phyloP scores from a whole-genome alignment of 2,329 filamentous ascomycete genomes.

The Fusarium sp. region DNA sequence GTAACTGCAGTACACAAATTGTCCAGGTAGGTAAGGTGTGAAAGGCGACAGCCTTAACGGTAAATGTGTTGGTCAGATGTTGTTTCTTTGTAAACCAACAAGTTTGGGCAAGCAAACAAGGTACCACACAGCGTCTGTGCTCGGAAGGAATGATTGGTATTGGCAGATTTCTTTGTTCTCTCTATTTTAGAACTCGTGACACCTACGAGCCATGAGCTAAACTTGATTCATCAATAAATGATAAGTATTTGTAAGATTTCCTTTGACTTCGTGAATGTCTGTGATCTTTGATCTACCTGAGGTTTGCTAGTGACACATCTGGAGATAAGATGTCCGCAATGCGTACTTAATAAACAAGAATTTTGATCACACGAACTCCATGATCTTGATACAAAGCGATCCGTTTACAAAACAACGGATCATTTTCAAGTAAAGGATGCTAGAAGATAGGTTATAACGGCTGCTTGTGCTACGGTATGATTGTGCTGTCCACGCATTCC shows the following conservation, averaged over 20 bases:
- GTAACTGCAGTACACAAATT: background rate
- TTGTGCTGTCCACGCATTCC: background rate
- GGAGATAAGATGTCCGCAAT: too few relatives aligned
- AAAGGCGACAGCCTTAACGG: background rate
- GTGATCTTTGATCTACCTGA: too few relatives aligned
- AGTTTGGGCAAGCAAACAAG: background rate
- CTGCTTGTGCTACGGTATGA: background rate
- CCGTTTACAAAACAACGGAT: background rate
- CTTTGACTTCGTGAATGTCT: background rate
- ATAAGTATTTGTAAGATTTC: background rate
- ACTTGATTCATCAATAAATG: background rate
- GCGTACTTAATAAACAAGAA: too few relatives aligned
- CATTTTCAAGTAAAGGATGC: fast-evolving
- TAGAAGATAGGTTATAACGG: fast-evolving
- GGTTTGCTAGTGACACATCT: too few relatives aligned
- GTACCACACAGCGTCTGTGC: background rate
- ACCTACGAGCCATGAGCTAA: background rate
- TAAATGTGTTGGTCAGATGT: background rate
- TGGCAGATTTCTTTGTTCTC: background rate
- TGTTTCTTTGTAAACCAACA: background rate
- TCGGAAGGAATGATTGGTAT: background rate
- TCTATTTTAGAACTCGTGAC: background rate
- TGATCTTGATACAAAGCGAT: too few relatives aligned
- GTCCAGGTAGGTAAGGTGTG: background rate
- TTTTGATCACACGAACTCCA: too few relatives aligned